Evolutionary conservation across 73 alveolate genomes (phyloP).

Genomic region (Tetrahymena borealis): DNA sequence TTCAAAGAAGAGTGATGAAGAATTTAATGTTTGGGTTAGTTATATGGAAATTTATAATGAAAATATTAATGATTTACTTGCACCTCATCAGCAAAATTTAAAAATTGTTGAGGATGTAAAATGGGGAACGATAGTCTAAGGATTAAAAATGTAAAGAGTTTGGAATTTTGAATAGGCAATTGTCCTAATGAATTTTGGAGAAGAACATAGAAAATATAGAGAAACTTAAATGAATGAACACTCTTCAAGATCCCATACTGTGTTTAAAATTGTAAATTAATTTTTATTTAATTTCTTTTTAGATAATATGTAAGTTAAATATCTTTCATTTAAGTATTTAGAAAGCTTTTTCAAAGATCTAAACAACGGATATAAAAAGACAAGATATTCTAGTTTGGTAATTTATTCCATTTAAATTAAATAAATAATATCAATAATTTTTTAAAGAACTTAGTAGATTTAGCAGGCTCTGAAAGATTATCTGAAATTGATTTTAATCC

Average conservation of each 20-base stretch:
- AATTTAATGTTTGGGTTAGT: slow-evolving; percentile 74
- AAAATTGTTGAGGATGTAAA: slow-evolving; percentile 67
- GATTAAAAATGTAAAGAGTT: slow-evolving; percentile 54
- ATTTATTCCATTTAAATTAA: slow-evolving; percentile 49
- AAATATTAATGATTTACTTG: slow-evolving; percentile 84
- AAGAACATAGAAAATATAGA: slow-evolving; percentile 88
- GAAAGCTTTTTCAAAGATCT: background rate
- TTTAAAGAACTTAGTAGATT: slow-evolving; percentile 90
- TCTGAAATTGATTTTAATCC: slow-evolving; percentile 53
- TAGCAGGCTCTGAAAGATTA: slow-evolving; percentile 92
- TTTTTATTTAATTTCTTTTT: background rate
- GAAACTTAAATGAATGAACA: slow-evolving; percentile 94
- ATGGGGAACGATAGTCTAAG: slow-evolving; percentile 56
- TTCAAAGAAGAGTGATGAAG: slow-evolving; percentile 51
- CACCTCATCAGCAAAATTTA: slow-evolving; percentile 57
- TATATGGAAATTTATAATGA: slow-evolving; percentile 93
- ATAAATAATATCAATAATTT: too few relatives aligned
- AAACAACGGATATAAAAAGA: background rate
- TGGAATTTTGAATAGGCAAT: slow-evolving; percentile 73
- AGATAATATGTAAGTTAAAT: background rate
- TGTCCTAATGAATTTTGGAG: slow-evolving; percentile 85
- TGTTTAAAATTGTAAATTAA: slow-evolving; percentile 58
- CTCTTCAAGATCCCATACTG: slow-evolving; percentile 91
- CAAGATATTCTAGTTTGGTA: slow-evolving; percentile 4
- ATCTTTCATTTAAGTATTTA: background rate